Percentiles rank a stretch among this genome's conserved stretches.
Evolutionary conservation across 2,329 filamentous ascomycete genomes (phyloP).

Genomic region (Trichoderma sp.): DNA sequence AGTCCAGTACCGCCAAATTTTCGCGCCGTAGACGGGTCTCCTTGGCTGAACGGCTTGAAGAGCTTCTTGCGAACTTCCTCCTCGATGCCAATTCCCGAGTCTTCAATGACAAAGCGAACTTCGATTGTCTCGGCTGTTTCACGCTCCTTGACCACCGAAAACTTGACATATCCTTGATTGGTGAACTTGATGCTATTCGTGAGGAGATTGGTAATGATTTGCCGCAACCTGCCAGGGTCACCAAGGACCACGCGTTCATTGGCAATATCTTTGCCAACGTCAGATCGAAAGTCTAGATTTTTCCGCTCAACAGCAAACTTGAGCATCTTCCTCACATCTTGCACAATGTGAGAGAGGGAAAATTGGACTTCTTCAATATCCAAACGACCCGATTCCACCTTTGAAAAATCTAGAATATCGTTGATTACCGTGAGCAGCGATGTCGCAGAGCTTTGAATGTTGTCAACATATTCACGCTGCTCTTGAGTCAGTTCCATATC

Average conservation of each 20-base stretch:
- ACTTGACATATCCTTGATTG: conserved; percentile 65
- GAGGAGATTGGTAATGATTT: conserved; percentile 78
- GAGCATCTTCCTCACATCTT: conserved; percentile 84
- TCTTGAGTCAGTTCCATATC: conserved; percentile 70
- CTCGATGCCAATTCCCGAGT: conserved; percentile 80
- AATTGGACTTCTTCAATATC: conserved; percentile 83
- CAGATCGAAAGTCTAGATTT: conserved; percentile 69
- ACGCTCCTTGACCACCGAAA: conserved; percentile 63
- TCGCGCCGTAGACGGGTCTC: conserved; percentile 75
- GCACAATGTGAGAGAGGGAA: conserved; percentile 69
- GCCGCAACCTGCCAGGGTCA: conserved; percentile 79
- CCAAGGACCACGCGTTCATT: conserved; percentile 78
- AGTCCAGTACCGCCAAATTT: conserved; percentile 79
- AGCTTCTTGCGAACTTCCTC: conserved; percentile 71
- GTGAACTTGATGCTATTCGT: conserved; percentile 80
- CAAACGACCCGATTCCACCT: conserved; percentile 75
- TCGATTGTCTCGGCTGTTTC: conserved; percentile 66
- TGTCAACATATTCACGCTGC: conserved; percentile 73
- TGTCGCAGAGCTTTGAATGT: conserved; percentile 77
- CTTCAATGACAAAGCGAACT: conserved; percentile 71
- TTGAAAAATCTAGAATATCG: conserved; percentile 88
- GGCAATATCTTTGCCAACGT: conserved; percentile 63
- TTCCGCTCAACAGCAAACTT: conserved; percentile 81
- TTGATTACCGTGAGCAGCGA: conserved; percentile 86
- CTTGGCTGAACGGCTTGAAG: conserved; percentile 81